Evolutionary conservation across 257 asterid genomes (phyloP).

Genomic region (Penstemon barbatus): DNA sequence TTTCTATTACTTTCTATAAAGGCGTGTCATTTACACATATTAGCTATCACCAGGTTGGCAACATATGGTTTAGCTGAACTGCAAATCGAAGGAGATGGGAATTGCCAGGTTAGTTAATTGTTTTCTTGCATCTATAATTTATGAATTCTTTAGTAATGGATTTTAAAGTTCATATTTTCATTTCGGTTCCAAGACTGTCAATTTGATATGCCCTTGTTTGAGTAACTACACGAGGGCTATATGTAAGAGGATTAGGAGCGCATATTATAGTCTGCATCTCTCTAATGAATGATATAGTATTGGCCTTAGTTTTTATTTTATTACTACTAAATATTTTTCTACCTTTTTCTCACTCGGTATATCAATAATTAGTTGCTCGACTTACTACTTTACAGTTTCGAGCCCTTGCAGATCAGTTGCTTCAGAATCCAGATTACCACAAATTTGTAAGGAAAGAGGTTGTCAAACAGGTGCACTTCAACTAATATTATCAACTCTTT

Average conservation of each 20-base stretch:
- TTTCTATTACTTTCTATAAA: conserved; percentile 19
- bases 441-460: conserved; percentile 79
- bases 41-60: conserved; percentile 55
- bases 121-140: background rate
- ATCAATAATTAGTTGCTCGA: conserved; percentile 25
- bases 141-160: background rate
- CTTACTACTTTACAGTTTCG: conserved; percentile 62
- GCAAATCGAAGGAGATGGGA: conserved; percentile 95
- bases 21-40: conserved; percentile 31
- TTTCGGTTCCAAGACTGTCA: background rate
- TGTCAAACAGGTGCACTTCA: conserved; percentile 65
- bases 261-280: background rate
- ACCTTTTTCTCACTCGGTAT: background rate
- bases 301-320: background rate
- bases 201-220: background rate
- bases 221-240: background rate
- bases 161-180: background rate
- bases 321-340: background rate
- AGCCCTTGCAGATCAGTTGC: conserved; percentile 92
- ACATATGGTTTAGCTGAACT: conserved; percentile 84
- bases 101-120: conserved; percentile 81
- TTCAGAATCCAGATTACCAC: conserved; percentile 72
- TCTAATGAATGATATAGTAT: background rate
- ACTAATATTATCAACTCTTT: background rate
- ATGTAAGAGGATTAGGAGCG: background rate